A percentile compares a stretch with the other conserved stretches of the same genome.
Conservation (phyloP, 192 early-diverging fungal species). For the Backusella tarrabulga region DNA sequence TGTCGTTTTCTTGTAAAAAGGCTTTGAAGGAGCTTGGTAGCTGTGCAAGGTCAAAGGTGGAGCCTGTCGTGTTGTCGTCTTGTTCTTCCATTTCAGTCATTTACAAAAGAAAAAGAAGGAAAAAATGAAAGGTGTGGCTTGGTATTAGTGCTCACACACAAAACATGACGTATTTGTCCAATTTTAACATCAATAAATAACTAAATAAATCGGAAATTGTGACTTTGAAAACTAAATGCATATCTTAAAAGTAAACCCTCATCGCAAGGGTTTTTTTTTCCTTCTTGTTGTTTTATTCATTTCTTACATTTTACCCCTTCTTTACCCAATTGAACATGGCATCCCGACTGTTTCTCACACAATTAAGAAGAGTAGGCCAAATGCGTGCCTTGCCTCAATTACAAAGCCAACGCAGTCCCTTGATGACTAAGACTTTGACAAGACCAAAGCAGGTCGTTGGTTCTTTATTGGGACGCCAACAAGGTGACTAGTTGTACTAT, state of each 20-base stretch:
- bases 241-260: background rate
- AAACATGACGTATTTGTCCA: background rate
- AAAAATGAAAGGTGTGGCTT: background rate
- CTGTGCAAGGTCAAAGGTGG: conserved; percentile 16
- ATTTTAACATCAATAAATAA: background rate
- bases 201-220: no score
- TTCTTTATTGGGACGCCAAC: conserved; percentile 8
- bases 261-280: background rate
- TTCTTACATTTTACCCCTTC: background rate
- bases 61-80: background rate
- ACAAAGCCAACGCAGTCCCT: background rate
- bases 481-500: background rate
- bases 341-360: background rate
- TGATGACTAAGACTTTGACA: conserved; percentile 8
- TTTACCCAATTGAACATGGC: background rate
- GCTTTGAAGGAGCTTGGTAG: conserved; percentile 64
- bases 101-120: background rate
- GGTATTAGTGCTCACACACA: background rate
- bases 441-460: background rate
- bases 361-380: background rate
- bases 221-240: background rate
- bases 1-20: conserved; percentile 71
- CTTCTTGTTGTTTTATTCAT: background rate
- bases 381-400: background rate
- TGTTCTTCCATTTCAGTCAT: background rate